Evolutionary conservation across 768 basidiomycete genomes (phyloP).

Genomic region (Coprinopsis strossmayeri): DNA sequence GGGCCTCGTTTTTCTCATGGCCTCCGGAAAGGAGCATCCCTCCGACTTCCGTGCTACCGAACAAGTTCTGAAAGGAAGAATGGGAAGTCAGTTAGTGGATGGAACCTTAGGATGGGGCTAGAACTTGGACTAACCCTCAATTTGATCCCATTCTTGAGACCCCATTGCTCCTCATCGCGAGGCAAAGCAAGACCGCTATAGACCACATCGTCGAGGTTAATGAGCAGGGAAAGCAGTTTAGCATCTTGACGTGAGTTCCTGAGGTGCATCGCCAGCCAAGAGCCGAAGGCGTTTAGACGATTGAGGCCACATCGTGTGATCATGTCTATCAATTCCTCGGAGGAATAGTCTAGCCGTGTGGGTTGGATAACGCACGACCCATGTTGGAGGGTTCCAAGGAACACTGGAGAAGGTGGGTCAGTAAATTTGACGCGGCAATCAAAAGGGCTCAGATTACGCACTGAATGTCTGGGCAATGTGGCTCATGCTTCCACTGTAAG

Average conservation of each 20-base stretch:
- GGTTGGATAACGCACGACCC: constrained; percentile 71
- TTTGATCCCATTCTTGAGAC: constrained; percentile 54
- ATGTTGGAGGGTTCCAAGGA: constrained; percentile 65
- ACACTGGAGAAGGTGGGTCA: constrained; percentile 41
- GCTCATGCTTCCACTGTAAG: constrained; percentile 72
- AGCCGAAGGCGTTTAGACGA: constrained; percentile 68
- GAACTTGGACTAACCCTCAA: constrained; percentile 45
- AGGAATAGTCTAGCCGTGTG: constrained; percentile 55
- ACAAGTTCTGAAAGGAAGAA: constrained; percentile 50
- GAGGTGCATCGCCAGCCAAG: constrained; percentile 62
- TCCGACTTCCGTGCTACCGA: constrained; percentile 78
- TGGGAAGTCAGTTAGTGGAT: constrained; percentile 18
- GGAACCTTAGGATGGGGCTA: constrained; percentile 11
- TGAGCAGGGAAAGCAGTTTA: constrained; percentile 52
- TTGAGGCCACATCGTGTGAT: constrained; percentile 61
- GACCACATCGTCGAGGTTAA: constrained; percentile 53
- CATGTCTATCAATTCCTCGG: constrained; percentile 69
- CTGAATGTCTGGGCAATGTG: constrained; percentile 76
- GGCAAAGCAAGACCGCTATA: constrained; percentile 61
- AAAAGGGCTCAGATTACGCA: constrained; percentile 31
- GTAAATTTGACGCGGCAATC: constrained; percentile 18
- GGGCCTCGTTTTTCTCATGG: constrained; percentile 39
- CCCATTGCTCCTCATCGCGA: constrained; percentile 68
- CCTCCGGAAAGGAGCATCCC: constrained; percentile 64
- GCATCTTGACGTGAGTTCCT: constrained; percentile 52